phyloP scores from a whole-genome alignment of 2,329 filamentous ascomycete species.

The Aureobasidium sp. region DNA sequence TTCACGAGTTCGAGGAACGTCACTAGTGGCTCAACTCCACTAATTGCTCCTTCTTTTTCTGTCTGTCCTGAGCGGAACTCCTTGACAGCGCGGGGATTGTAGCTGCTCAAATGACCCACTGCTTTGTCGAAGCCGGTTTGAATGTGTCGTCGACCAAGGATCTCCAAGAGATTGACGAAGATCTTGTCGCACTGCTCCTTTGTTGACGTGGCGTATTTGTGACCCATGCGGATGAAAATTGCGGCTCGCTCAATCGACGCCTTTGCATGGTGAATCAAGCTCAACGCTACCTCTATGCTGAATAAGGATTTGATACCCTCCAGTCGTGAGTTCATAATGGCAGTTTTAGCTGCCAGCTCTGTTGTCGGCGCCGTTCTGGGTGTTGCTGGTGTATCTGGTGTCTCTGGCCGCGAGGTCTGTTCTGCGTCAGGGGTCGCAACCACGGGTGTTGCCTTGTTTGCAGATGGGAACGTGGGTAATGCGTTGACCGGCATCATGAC shows the following conservation, averaged over 20 bases:
- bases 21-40: slow-evolving; percentile 78
- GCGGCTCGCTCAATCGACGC: slow-evolving; percentile 77
- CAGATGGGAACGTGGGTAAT: slow-evolving; percentile 60
- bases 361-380: slow-evolving; percentile 67
- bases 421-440: slow-evolving; percentile 23
- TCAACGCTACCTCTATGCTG: slow-evolving; percentile 90
- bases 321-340: slow-evolving; percentile 87
- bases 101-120: slow-evolving; percentile 80
- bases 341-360: slow-evolving; percentile 93
- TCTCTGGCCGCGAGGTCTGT: slow-evolving; percentile 22
- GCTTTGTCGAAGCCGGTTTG: slow-evolving; percentile 91
- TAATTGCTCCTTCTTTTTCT: background rate
- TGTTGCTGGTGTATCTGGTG: slow-evolving; percentile 31
- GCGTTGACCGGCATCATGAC: slow-evolving; percentile 98
- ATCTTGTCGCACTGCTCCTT: slow-evolving; percentile 84
- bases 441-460: slow-evolving; percentile 28
- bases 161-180: slow-evolving; percentile 76
- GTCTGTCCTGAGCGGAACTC: slow-evolving; percentile 39
- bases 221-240: slow-evolving; percentile 72
- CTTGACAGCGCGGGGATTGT: slow-evolving; percentile 78
- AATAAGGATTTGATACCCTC: slow-evolving; percentile 94
- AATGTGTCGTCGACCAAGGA: slow-evolving; percentile 79
- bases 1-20: slow-evolving; percentile 97
- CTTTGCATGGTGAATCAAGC: slow-evolving; percentile 83
- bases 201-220: slow-evolving; percentile 69